Evolutionary conservation across 305 asterid species (phyloP).

Genomic region (Lippia alba): DNA sequence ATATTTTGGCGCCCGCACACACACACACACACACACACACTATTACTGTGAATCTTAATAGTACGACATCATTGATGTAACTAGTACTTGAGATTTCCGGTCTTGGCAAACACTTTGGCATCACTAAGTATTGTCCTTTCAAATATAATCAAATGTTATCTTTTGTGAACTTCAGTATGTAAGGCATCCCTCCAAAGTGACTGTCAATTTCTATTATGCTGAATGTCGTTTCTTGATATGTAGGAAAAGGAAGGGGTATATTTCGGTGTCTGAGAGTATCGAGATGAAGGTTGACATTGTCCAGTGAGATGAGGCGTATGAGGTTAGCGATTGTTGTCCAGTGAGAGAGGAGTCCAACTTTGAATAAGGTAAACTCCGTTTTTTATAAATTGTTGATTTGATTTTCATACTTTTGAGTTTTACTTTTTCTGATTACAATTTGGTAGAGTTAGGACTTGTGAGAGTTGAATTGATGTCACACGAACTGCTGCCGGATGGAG

Average conservation of each 20-base stretch:
- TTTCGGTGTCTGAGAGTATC: too few relatives aligned
- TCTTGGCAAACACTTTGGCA: constrained; percentile 30
- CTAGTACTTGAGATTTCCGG: constrained; percentile 18
- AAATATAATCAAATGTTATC: constrained; percentile 16
- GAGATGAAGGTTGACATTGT: too few relatives aligned
- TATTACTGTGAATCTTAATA: not conserved
- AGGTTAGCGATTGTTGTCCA: constrained; percentile 45
- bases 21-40: constrained; percentile 9
- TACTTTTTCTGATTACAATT: not conserved
- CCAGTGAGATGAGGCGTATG: too few relatives aligned
- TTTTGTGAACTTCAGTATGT: constrained; percentile 47
- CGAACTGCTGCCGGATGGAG: constrained; percentile 12
- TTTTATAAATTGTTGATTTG: not conserved
- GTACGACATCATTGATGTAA: constrained; percentile 14
- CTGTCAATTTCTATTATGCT: too few relatives aligned
- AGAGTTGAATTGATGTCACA: not conserved
- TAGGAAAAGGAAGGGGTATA: too few relatives aligned
- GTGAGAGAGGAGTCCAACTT: constrained; percentile 65
- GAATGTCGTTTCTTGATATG: too few relatives aligned
- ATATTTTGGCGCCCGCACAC: not conserved
- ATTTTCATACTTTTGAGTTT: constrained; percentile 6
- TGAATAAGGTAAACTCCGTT: constrained; percentile 56
- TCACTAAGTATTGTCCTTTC: too few relatives aligned
- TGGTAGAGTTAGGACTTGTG: not conserved
- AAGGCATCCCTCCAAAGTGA: too few relatives aligned